Conservation (phyloP, 1,139 yeast genomes). For the Spathaspora jeffriesii region DNA sequence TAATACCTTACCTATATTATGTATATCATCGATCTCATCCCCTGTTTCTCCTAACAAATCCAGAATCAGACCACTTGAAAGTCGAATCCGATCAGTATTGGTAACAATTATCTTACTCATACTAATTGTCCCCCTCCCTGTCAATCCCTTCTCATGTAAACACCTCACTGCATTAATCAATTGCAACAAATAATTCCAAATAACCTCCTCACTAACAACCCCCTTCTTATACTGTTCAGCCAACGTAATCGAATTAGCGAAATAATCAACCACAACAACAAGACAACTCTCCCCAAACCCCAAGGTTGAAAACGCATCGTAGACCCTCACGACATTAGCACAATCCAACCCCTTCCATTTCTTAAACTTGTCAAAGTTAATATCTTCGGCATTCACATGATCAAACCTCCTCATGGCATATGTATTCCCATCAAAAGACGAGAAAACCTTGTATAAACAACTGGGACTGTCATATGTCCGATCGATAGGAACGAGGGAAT, state of each 20-base stretch:
- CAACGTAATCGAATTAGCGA: slow-evolving; percentile 33
- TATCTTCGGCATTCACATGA: slow-evolving; percentile 46
- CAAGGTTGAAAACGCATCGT: slow-evolving; percentile 86
- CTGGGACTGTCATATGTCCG: slow-evolving; percentile 50
- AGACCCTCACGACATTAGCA: slow-evolving; percentile 65
- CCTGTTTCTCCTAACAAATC: slow-evolving; percentile 46
- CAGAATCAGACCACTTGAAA: slow-evolving; percentile 70
- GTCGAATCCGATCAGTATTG: slow-evolving; percentile 65
- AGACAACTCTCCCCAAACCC: slow-evolving; percentile 71
- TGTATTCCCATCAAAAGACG: slow-evolving; percentile 75
- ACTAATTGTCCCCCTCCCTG: slow-evolving; percentile 61
- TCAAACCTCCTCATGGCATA: slow-evolving; percentile 79
- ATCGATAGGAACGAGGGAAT: slow-evolving; percentile 85
- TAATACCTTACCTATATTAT: slow-evolving; percentile 57
- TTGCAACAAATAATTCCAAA: slow-evolving; percentile 82
- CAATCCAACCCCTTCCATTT: slow-evolving; percentile 47
- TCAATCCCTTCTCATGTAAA: slow-evolving; percentile 63
- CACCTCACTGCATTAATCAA: slow-evolving; percentile 64
- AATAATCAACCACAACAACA: slow-evolving; percentile 41
- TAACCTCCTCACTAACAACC: slow-evolving; percentile 58
- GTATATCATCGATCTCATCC: slow-evolving; percentile 41
- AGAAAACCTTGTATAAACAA: slow-evolving; percentile 76
- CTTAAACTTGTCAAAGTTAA: slow-evolving; percentile 39
- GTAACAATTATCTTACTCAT: slow-evolving; percentile 75
- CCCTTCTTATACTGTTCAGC: slow-evolving; percentile 35